Base-by-base conservation (phyloP, 192 early-diverging fungal species). In the Coemansia sp. region DNA sequence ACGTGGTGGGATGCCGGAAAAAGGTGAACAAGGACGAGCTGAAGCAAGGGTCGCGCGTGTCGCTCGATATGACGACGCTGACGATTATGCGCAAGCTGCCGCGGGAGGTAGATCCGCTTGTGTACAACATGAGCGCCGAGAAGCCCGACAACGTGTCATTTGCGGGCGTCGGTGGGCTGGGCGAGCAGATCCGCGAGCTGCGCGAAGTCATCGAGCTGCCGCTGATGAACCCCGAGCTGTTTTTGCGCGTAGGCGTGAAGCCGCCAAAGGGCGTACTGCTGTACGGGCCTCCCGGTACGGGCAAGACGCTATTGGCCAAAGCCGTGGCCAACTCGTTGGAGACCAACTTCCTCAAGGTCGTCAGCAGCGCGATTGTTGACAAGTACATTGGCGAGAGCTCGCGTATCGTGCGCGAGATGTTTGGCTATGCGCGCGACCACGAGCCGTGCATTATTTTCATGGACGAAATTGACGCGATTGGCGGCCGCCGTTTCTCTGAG, bases 381-480 rank as follows among this genome's bases (percentile, higher is more conserved):
- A 99, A 99, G 81, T 99, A 97, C 69, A 99, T 99, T 82, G 97
- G 97, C 57, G 97, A 99, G 81, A 93, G 91, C 81, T 95, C 97
- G 42, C 81, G 97, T 62, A 77, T 99, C 48, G 87, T 99, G 56
- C 85, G 97, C 27, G 97, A 99, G 78, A 99, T 99, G 97, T 99
- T 99, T 88, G 95, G 92, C 0, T 99, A 99, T 79, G 97, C 97
- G 31, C 92, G 90, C 60, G 95, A 98, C 70, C 97, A 99, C 73
- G 95, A 99, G 65, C 97, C 97, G 10, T 99, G 97, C 81, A 97
- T 99, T 59, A 99, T 99, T 35, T 99, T 99, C 65, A 99, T 99
- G 95, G 97, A 99, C 78, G 97, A 99, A 71, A 97, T 99, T 71
- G 97, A 99, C 82, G 95, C 97, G 27, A 99, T 99, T 82, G 97